These are phyloP conservation scores for Saccharomyces kudriavzevii DNA, from an alignment of 805 yeast species.

Conservation along the genomic window DNA sequence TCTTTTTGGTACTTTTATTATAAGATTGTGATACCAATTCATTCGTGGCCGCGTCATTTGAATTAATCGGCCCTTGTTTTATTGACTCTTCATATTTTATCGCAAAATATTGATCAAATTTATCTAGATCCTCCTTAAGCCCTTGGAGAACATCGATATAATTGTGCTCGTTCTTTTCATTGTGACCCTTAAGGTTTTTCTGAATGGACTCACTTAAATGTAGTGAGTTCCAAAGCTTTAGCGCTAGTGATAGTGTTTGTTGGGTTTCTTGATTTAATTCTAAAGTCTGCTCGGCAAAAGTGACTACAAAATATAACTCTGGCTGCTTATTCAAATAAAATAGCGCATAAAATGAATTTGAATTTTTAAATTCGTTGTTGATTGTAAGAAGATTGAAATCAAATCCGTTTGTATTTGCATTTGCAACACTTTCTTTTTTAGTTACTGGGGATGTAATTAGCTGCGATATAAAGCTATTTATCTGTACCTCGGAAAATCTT, in stretches of 20 bases:
- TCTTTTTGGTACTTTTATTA: slow-evolving; percentile 9
- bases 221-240: slow-evolving; percentile 31
- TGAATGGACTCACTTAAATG: slow-evolving; percentile 26
- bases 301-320: slow-evolving; percentile 30
- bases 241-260: slow-evolving; percentile 33
- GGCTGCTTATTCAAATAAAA: slow-evolving; percentile 29
- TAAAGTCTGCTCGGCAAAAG: slow-evolving; percentile 37
- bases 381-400: neutral
- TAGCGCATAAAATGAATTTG: slow-evolving; percentile 18
- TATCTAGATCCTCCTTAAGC: slow-evolving; percentile 29
- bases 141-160: slow-evolving; percentile 25
- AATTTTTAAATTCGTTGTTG: neutral
- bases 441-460: slow-evolving; percentile 20
- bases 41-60: neutral
- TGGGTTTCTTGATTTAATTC: slow-evolving; percentile 39
- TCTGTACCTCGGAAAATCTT: slow-evolving; percentile 24
- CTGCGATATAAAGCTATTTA: slow-evolving; percentile 23
- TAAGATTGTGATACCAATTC: slow-evolving; percentile 2
- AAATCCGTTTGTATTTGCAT: neutral
- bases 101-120: slow-evolving; percentile 34
- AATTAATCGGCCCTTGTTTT: slow-evolving; percentile 3
- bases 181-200: slow-evolving; percentile 28
- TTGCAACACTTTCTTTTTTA: slow-evolving; percentile 14
- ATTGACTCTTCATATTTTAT: slow-evolving; percentile 27
- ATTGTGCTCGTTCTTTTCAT: slow-evolving; percentile 21